Base-by-base conservation (phyloP, 2,329 filamentous ascomycete species). In the Apiospora rasikravindrae region DNA sequence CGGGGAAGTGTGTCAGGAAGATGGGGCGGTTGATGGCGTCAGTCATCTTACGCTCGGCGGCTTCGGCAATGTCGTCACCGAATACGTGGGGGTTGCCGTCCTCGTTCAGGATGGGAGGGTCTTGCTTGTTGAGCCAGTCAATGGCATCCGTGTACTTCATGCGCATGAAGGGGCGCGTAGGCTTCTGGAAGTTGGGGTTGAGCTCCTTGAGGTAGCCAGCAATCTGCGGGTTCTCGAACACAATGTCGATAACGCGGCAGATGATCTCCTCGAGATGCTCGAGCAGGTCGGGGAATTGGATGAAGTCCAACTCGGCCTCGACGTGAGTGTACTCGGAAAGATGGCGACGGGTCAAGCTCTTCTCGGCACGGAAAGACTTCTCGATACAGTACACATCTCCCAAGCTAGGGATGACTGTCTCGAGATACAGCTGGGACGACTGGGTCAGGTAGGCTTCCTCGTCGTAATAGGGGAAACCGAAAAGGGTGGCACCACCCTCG, bases 331-430 rank as follows among this genome's bases (percentile, higher is more conserved):
- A 99, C 84, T 99, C 96, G 67, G 94, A 94, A 78, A 99, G 85
- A 82, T 99, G 96, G 79, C 96, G 94, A 74, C 96, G 93, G 69
- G 96, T 99, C 72, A 98, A 88, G 8, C 93, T 96, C 86, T 98
- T 98, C 84, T 99, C 96, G 19, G 96, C 96, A 74, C 96, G 95
- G 92, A 99, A 99, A 1, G 96, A 98, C 83, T 98, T 98, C 84
- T 98, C 95, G 79, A 99, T 96, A 82, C 96, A 98, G 89, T 97
- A 99, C 70, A 98, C 95, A 81, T 98, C 94, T 77, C 96, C 96
- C 78, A 98, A 88, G 69, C 93, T 94, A 14, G 96, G 94, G 44
- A 99, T 87, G 76, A 92, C 94, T 44, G 96, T 99, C 87, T 99
- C 96, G 73, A 99, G 93, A 84, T 99, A 99, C 70, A 99, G 90